A percentile compares a stretch with the other conserved stretches of the same genome.
Conservation (phyloP, 257 asterid species). For the Nicotiana benthamiana region DNA sequence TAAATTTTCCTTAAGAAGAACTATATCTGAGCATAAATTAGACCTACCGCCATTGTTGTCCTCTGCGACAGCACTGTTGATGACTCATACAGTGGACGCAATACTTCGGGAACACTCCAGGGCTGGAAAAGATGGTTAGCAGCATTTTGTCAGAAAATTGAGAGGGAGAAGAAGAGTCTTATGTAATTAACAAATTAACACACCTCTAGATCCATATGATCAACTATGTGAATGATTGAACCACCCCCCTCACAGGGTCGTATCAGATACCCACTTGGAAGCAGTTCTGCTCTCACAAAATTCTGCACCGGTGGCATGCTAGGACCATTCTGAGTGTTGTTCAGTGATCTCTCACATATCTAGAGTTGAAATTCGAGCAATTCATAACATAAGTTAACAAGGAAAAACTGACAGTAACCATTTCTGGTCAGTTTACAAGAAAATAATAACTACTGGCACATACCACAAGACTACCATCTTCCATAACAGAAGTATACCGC, state of each 20-base stretch:
- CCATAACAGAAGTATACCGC: constrained; percentile 91
- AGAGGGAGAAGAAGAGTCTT: background rate
- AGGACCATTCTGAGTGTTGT: constrained; percentile 95
- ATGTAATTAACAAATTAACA: background rate
- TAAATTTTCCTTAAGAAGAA: background rate
- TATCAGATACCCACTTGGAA: constrained; percentile 88
- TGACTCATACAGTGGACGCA: constrained; percentile 88
- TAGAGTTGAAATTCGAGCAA: constrained; percentile 7
- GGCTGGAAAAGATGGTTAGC: constrained; percentile 42
- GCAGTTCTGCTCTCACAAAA: constrained; percentile 85
- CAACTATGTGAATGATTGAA: constrained; percentile 86
- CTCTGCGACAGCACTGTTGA: constrained; percentile 82
- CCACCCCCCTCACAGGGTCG: constrained; percentile 99
- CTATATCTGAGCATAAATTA: background rate
- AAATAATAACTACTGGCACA: background rate
- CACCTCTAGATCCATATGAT: constrained; percentile 91
- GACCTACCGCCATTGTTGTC: constrained; percentile 76
- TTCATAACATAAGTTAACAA: background rate
- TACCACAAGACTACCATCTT: constrained; percentile 99
- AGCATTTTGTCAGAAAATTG: background rate
- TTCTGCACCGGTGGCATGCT: constrained; percentile 85
- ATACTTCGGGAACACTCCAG: constrained; percentile 95
- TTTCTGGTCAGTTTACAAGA: background rate
- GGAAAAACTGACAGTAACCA: background rate
- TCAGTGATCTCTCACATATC: constrained; percentile 92